Conservation (phyloP, 441 rosid species). For the Populus tomentosa region DNA sequence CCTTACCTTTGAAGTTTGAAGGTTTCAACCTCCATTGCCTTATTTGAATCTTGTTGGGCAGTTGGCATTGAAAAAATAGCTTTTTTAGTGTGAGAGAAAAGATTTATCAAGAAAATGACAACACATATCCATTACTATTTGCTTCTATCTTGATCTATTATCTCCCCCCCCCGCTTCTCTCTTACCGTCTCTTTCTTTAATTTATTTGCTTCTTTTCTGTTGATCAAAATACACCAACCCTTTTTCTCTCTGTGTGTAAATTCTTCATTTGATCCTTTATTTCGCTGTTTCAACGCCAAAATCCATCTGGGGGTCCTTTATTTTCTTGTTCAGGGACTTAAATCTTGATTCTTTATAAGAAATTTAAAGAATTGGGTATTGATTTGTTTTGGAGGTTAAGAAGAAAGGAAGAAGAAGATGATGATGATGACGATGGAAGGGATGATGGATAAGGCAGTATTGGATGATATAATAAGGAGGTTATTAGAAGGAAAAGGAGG, state of each 20-base stretch:
- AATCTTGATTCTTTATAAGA: not conserved
- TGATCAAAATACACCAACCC: conserved; percentile 14
- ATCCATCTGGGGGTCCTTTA: not conserved
- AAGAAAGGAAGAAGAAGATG: conserved; percentile 27
- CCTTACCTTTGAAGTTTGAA: conserved; percentile 57
- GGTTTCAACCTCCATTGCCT: conserved; percentile 34
- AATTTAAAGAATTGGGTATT: not conserved
- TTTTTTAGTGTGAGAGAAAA: not conserved
- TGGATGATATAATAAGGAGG: conserved; percentile 96
- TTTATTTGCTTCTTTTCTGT: conserved; percentile 1
- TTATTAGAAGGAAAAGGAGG: conserved; percentile 89
- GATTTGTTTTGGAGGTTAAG: not conserved
- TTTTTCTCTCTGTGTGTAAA: conserved; percentile 12
- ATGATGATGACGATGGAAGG: conserved; percentile 94
- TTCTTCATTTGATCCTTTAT: not conserved
- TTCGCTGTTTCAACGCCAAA: not conserved
- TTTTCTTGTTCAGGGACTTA: not conserved
- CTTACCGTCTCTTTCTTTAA: not conserved
- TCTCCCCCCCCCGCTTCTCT: not conserved
- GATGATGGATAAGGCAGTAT: conserved; percentile 71
- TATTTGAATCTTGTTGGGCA: conserved; percentile 23
- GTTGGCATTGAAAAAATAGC: conserved; percentile 8
- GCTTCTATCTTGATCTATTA: conserved; percentile 17
- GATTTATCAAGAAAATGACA: conserved; percentile 21
- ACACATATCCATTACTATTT: conserved; percentile 24